These are phyloP conservation scores for Sporothrix protearum DNA, from an alignment of 2,329 filamentous ascomycete species.

Conservation along the genomic window DNA sequence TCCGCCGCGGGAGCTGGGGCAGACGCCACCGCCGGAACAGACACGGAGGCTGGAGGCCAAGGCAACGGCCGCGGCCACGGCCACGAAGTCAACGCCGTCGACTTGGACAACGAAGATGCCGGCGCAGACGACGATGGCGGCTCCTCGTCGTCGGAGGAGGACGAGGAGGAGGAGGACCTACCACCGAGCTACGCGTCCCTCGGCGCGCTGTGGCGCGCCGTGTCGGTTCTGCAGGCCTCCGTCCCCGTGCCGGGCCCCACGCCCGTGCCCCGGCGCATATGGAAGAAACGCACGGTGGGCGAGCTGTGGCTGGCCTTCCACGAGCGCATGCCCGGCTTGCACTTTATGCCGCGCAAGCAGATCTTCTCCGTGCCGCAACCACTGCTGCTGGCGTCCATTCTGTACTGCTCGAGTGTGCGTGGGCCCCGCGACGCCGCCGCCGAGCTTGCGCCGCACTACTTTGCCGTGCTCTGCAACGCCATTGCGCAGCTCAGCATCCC, in stretches of 20 bases:
- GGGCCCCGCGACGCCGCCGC: slow-evolving; percentile 20
- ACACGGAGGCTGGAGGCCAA: not conserved
- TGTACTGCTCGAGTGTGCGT: slow-evolving; percentile 39
- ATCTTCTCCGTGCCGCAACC: slow-evolving; percentile 43
- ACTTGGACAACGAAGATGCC: not conserved
- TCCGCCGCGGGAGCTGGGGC: not conserved
- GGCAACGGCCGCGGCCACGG: too few relatives aligned
- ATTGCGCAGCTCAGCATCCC: slow-evolving; percentile 27
- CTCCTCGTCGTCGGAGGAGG: not conserved
- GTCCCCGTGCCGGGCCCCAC: not conserved
- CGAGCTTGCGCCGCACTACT: slow-evolving; percentile 27
- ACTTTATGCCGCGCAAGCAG: slow-evolving; percentile 44
- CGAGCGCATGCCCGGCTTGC: slow-evolving; percentile 43
- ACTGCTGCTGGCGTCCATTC: slow-evolving; percentile 43
- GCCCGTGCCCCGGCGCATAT: slow-evolving; percentile 10
- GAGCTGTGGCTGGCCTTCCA: slow-evolving; percentile 36
- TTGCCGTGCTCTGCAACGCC: slow-evolving; percentile 25
- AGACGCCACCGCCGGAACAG: not conserved
- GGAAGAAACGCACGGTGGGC: slow-evolving; percentile 20
- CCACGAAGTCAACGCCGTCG: not conserved
- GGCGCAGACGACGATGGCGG: not conserved
- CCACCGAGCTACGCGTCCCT: slow-evolving; percentile 16
- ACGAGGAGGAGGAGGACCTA: not conserved
- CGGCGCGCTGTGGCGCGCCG: slow-evolving; percentile 23
- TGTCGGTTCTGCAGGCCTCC: slow-evolving; percentile 1